phyloP scores from a whole-genome alignment of 257 asterid genomes.

The Cordia subcordata region DNA sequence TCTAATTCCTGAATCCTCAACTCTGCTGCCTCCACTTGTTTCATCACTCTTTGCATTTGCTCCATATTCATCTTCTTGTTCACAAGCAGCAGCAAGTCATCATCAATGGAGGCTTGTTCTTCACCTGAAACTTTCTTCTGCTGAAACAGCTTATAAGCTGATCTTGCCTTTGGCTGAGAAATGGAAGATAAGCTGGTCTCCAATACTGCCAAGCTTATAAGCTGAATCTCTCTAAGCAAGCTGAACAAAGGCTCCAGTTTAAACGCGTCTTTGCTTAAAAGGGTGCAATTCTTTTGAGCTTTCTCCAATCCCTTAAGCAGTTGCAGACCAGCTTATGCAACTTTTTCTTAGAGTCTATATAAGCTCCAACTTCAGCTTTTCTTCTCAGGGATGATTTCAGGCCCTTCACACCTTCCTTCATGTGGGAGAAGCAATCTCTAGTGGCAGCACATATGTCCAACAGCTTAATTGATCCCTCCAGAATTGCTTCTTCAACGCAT shows the following conservation, averaged over 20 bases:
- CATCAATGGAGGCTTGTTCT: neutral
- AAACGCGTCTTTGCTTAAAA: neutral
- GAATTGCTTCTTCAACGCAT: slow-evolving; percentile 17
- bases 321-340: slow-evolving; percentile 20
- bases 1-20: slow-evolving; percentile 17
- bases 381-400: slow-evolving; percentile 34
- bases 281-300: neutral
- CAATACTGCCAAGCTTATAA: slow-evolving; percentile 10
- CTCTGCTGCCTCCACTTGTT: slow-evolving; percentile 16
- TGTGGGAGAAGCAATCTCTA: slow-evolving; percentile 18
- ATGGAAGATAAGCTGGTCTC: slow-evolving; percentile 19
- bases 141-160: slow-evolving; percentile 22
- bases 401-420: slow-evolving; percentile 29
- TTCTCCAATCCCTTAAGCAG: slow-evolving; percentile 20
- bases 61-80: slow-evolving; percentile 5
- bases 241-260: slow-evolving; percentile 6
- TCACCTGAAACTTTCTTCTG: neutral
- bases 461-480: slow-evolving; percentile 24
- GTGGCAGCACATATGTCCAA: slow-evolving; percentile 27
- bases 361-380: slow-evolving; percentile 13
- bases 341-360: slow-evolving; percentile 21
- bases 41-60: slow-evolving; percentile 7
- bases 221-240: slow-evolving; percentile 21
- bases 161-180: slow-evolving; percentile 21
- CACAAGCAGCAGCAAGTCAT: slow-evolving; percentile 8